Conservation (phyloP, 164 flowering plant genomes). For the Umbilicus rupestris region DNA sequence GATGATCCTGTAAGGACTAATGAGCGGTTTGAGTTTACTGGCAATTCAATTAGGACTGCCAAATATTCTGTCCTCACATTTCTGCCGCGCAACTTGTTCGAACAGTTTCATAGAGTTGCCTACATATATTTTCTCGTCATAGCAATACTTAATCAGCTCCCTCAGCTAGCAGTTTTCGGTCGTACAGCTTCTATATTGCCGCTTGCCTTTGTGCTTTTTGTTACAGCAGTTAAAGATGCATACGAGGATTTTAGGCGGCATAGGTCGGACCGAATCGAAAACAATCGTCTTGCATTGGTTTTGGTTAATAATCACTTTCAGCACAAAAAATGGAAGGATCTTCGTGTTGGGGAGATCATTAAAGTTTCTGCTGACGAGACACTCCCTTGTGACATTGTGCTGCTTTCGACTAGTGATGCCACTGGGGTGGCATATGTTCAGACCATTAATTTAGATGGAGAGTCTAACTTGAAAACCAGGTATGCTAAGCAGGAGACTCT, state of each 20-base stretch:
- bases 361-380: conserved; percentile 60
- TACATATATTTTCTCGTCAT: conserved; percentile 87
- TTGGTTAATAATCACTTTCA: conserved; percentile 44
- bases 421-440: conserved; percentile 96
- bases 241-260: conserved; percentile 91
- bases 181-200: conserved; percentile 75
- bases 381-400: conserved; percentile 85
- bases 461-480: conserved; percentile 89
- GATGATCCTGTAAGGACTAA: conserved; percentile 63
- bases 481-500: conserved; percentile 97
- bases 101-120: conserved; percentile 91
- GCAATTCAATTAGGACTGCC: conserved; percentile 61
- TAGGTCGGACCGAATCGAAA: conserved; percentile 69
- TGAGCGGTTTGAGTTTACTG: conserved; percentile 59
- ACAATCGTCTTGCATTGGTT: conserved; percentile 60
- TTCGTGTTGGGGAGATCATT: conserved; percentile 74
- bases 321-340: conserved; percentile 68
- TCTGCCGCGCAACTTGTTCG: conserved; percentile 81
- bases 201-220: conserved; percentile 67
- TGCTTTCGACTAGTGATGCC: conserved; percentile 82
- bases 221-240: conserved; percentile 88
- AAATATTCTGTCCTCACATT: conserved; percentile 75
- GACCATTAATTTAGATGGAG: conserved; percentile 93
- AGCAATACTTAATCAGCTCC: conserved; percentile 89
- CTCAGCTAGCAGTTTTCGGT: conserved; percentile 93